phyloP scores from a whole-genome alignment of 2,329 filamentous ascomycete species.

The Diaporthe ilicicola region DNA sequence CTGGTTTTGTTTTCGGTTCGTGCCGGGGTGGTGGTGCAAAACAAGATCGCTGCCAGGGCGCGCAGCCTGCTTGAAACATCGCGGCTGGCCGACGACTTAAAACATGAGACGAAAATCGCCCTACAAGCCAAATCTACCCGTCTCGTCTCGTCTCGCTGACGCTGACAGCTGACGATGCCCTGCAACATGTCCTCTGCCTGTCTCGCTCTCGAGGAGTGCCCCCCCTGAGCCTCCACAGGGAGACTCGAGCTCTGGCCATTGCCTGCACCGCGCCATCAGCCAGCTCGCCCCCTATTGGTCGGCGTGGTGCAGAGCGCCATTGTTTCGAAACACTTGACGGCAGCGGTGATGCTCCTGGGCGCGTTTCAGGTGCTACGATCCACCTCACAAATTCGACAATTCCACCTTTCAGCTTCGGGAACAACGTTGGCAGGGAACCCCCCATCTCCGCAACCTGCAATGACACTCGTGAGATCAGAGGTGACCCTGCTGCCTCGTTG shows the following conservation, averaged over 20 bases:
- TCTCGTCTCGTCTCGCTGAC: conserved; percentile 17
- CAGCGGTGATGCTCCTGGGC: conserved; percentile 37
- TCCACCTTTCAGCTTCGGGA: conserved; percentile 32
- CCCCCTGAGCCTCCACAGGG: conserved; percentile 22
- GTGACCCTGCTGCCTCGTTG: conserved; percentile 31
- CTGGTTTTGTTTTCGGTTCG: conserved; percentile 8
- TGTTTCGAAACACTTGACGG: conserved; percentile 34
- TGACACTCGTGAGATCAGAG: conserved; percentile 31
- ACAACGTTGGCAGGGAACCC: conserved; percentile 20
- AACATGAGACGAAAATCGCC: conserved; percentile 32
- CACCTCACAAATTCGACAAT: conserved; percentile 31
- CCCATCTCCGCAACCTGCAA: conserved; percentile 21
- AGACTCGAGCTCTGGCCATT: conserved; percentile 24
- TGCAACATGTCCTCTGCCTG: conserved; percentile 6
- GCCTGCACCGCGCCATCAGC: conserved; percentile 10
- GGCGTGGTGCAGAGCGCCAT: conserved; percentile 31
- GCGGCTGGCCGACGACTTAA: conserved; percentile 22
- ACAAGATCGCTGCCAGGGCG: conserved; percentile 20
- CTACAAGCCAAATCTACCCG: conserved; percentile 9
- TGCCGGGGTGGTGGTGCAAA: not conserved
- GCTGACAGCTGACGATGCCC: conserved; percentile 30
- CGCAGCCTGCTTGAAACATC: conserved; percentile 29
- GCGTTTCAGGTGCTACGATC: conserved; percentile 41
- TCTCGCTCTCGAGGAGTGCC: not conserved
- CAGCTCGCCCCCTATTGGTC: conserved; percentile 26